Evolutionary conservation across 768 basidiomycete genomes (phyloP).

Genomic region (Termitomyces sp.): DNA sequence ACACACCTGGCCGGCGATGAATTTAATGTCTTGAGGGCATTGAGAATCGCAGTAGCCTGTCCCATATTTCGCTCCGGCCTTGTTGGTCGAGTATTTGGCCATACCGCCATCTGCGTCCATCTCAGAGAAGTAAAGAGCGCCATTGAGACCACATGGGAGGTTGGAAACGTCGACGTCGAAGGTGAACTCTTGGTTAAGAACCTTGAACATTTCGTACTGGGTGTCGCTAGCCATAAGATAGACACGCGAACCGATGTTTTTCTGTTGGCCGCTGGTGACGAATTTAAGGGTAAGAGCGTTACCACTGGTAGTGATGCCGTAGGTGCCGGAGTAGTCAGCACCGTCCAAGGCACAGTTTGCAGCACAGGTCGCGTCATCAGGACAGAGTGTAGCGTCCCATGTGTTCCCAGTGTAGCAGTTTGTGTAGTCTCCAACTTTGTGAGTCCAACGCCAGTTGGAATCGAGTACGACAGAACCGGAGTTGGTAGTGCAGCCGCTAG

Average conservation of each 20-base stretch:
- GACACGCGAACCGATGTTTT: conserved; percentile 39
- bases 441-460: conserved; percentile 57
- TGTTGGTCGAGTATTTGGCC: conserved; percentile 44
- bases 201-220: conserved; percentile 30
- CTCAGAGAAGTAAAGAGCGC: conserved; percentile 23
- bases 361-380: conserved; percentile 21
- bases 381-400: conserved; percentile 51
- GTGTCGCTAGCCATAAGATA: conserved; percentile 48
- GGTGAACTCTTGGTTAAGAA: conserved; percentile 7
- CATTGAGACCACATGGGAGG: conserved; percentile 60
- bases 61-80: conserved; percentile 53
- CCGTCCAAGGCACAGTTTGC: conserved; percentile 39
- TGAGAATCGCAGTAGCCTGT: conserved; percentile 69
- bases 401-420: conserved; percentile 56
- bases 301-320: conserved; percentile 48
- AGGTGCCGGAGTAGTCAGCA: conserved; percentile 46
- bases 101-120: conserved; percentile 60
- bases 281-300: conserved; percentile 48
- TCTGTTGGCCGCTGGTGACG: conserved; percentile 35
- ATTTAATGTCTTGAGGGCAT: conserved; percentile 60
- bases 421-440: conserved; percentile 31
- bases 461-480: conserved; percentile 44
- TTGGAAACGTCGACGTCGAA: conserved; percentile 41
- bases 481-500: conserved; percentile 34
- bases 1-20: conserved; percentile 55